A percentile compares a stretch with the other conserved stretches of the same genome.
These are phyloP conservation scores for Neolentinus lepideus DNA, from an alignment of 1,284 basidiomycete genomes.

Conservation along the genomic window DNA sequence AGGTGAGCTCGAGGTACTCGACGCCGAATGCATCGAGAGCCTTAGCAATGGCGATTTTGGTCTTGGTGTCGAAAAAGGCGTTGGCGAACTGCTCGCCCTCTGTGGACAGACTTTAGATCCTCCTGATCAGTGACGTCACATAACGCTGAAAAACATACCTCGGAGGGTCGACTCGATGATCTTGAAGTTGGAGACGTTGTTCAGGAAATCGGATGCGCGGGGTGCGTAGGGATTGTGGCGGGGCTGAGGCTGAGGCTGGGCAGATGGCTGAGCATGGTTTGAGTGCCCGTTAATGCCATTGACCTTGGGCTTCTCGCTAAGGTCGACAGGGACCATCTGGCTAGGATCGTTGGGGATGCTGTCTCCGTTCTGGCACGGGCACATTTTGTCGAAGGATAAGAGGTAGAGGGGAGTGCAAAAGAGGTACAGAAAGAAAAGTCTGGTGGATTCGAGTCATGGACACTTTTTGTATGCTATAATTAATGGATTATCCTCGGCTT, in stretches of 20 bases:
- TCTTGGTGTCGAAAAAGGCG: conserved; percentile 99
- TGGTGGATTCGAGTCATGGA: conserved; percentile 7
- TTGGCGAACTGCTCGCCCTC: conserved; percentile 99
- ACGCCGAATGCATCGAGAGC: conserved; percentile 97
- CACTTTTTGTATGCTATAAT: not conserved
- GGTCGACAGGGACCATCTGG: conserved; percentile 66
- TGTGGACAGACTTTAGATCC: conserved; percentile 23
- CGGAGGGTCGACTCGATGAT: conserved; percentile 97
- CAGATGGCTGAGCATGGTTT: conserved; percentile 27
- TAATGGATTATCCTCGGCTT: not conserved
- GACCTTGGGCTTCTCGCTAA: conserved; percentile 16
- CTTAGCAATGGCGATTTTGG: conserved; percentile 99
- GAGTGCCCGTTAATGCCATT: conserved; percentile 28
- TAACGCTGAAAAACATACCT: conserved; percentile 42
- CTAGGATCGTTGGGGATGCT: conserved; percentile 33
- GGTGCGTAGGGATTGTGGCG: conserved; percentile 79
- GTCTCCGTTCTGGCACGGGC: conserved; percentile 56
- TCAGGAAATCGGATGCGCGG: conserved; percentile 86
- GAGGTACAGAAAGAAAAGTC: not conserved
- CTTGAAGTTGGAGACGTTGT: conserved; percentile 89
- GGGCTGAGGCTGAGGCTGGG: conserved; percentile 22
- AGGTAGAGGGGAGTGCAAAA: conserved; percentile 7
- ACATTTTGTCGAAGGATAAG: conserved; percentile 40
- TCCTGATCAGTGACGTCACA: not conserved
- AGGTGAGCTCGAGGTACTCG: conserved; percentile 99